Evolutionary conservation across 2,329 filamentous ascomycete genomes (phyloP), one percentile per base, ranked within the genome.

Genomic region (Epichloe hybrida): DNA sequence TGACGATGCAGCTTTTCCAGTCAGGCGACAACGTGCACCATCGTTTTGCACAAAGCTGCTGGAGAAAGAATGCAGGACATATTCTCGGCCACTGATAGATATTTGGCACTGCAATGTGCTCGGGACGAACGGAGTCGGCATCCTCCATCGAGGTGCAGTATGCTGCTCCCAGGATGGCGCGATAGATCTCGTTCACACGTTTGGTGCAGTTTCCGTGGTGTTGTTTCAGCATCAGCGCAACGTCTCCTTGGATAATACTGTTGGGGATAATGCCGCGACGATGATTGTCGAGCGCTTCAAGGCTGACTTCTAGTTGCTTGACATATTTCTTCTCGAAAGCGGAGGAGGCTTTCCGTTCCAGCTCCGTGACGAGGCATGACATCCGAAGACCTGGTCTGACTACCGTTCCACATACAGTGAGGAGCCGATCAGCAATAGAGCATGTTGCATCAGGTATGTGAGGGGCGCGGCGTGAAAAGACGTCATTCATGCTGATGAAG

Each of bases 1-100:
- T 49, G 0, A 69, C 52, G 1, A 77, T 55, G 3, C 55, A 60
- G 1, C 52, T 35, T 39, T 57, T 67, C 70, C 69, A 76, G 12
- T 23, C 50, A 0, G 11, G 2, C 0, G 64, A 53, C 0, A 72
- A 58, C 9, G 13, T 34, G 21, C n/a, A 6, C 41, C 41, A 50
- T 46, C 49, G 4, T 12, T 27, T 2, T 43, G 52, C 58, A 15
- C 54, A 60, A 0, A 72, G 62, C 6, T 61, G 64, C 31, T 62
- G 59, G 0, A 73, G 56, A 38, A 72, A 60, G 13, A 70, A 64
- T 0, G 56, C 23, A 0, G 66, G 63, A 37, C 38, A 42, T 13
- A 49, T 43, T 9, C 48, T 49, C 15, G 48, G 48, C 48, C 39
- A 49, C 41, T 49, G 48, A 21, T 49, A 49, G 20, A 49, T 43